A percentile compares a stretch with the other conserved stretches of the same genome.
Conservation (phyloP, 2,329 filamentous ascomycete genomes). For the Teratosphaeria destructans region DNA sequence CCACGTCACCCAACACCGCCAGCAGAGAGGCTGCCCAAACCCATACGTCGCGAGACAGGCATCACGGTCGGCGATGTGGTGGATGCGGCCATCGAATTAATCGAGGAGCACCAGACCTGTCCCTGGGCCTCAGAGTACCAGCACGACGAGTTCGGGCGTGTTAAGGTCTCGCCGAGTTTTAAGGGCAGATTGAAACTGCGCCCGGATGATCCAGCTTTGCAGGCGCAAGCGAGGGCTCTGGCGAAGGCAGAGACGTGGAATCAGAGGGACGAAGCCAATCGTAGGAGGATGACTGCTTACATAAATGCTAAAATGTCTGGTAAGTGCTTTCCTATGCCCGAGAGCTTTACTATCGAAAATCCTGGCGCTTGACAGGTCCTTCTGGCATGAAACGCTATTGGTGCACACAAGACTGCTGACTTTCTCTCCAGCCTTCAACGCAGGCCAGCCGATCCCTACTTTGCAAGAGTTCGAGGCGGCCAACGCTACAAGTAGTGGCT, state of each 20-base stretch:
- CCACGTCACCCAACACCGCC: background rate
- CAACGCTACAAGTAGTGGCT: background rate
- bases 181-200: background rate
- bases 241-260: background rate
- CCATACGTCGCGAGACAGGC: background rate
- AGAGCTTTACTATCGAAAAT: background rate
- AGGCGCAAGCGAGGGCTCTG: background rate
- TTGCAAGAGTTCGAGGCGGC: slow-evolving; percentile 7
- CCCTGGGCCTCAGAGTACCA: background rate
- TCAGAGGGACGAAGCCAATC: background rate
- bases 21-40: background rate
- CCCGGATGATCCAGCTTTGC: background rate
- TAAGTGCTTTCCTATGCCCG: background rate
- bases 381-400: background rate
- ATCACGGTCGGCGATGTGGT: background rate
- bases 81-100: background rate
- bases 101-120: background rate
- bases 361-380: background rate
- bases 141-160: background rate
- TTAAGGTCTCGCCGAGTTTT: background rate
- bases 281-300: background rate
- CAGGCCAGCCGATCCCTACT: background rate
- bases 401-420: background rate
- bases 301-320: background rate
- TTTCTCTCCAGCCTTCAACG: background rate